Percentiles rank a stretch among this genome's conserved stretches.
Evolutionary conservation across 768 basidiomycete species (phyloP).

Genomic region (Hygrophorus pudorinus): DNA sequence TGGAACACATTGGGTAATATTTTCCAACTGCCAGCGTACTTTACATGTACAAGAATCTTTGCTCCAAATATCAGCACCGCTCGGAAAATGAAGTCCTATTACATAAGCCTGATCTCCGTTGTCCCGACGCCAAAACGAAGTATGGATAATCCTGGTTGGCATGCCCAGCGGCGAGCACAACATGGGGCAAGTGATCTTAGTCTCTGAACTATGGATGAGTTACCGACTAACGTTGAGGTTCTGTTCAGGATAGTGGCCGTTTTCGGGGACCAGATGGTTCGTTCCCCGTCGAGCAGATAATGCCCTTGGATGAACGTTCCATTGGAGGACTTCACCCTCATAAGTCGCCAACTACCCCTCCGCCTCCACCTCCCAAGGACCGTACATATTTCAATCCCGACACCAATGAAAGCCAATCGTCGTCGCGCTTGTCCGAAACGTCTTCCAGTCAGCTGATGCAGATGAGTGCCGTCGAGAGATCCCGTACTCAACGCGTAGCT

Average conservation of each 20-base stretch:
- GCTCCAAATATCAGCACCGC: too few relatives aligned
- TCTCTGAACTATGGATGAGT: background rate
- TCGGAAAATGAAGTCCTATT: background rate
- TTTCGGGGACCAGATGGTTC: conserved; percentile 36
- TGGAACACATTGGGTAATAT: conserved; percentile 68
- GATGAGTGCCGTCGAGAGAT: conserved; percentile 55
- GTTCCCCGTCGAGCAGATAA: conserved; percentile 48
- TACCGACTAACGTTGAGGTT: background rate
- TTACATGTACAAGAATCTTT: background rate
- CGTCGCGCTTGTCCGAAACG: too few relatives aligned
- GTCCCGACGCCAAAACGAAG: background rate
- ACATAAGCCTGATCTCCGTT: background rate
- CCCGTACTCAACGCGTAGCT: conserved; percentile 44
- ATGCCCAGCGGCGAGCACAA: conserved; percentile 54
- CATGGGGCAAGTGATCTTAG: conserved; percentile 27
- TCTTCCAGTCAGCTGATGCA: conserved; percentile 32
- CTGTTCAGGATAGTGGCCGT: conserved; percentile 18
- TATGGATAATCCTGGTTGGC: conserved; percentile 79
- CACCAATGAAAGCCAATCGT: conserved; percentile 19
- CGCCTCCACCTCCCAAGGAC: conserved; percentile 44
- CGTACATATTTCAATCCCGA: conserved; percentile 11
- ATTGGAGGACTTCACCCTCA: conserved; percentile 44
- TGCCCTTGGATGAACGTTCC: conserved; percentile 52
- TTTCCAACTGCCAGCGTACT: background rate
- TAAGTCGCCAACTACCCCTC: conserved; percentile 28